These are phyloP conservation scores for Singerocomus inundabilis DNA, from an alignment of 1,284 basidiomycete genomes.

Conservation along the genomic window DNA sequence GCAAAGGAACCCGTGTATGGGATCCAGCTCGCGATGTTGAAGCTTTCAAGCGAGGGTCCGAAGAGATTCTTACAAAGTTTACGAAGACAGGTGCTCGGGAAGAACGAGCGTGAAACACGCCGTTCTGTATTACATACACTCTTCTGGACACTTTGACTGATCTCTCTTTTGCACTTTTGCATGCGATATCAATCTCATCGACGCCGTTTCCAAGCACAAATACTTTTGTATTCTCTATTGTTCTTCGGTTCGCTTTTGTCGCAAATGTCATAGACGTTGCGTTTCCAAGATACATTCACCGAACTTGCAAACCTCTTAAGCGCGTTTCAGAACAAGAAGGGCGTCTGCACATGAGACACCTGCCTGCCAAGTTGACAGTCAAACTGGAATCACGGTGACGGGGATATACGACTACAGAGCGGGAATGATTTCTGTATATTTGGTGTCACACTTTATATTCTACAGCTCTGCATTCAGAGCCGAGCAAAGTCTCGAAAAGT, in stretches of 20 bases:
- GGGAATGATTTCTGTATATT: neutral
- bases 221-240: neutral
- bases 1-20: conserved; percentile 59
- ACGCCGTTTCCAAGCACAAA: neutral
- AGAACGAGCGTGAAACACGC: conserved; percentile 35
- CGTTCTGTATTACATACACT: conserved; percentile 3
- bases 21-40: conserved; percentile 79
- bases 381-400: no score
- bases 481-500: no score
- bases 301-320: neutral
- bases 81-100: conserved; percentile 73
- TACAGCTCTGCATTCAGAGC: neutral
- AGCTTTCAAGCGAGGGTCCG: conserved; percentile 76
- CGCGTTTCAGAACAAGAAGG: neutral
- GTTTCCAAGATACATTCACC: neutral
- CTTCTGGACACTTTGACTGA: neutral
- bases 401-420: no score
- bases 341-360: no score
- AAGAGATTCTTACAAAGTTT: conserved; percentile 78
- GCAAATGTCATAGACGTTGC: neutral
- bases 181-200: conserved; percentile 2
- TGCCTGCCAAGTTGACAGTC: no score
- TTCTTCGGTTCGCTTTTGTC: neutral
- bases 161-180: conserved; percentile 3
- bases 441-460: neutral